A percentile compares a stretch with the other conserved stretches of the same genome.
Evolutionary conservation across 164 flowering plant genomes (phyloP).

Genomic region (Vitis vinifera): ASM3070453v1 NC_081820.1:19636501-19637000

Average conservation of each 20-base stretch:
- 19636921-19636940: slow-evolving; percentile 37
- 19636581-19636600: no score
- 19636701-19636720: no score
- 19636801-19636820: slow-evolving; percentile 1
- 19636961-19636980: slow-evolving; percentile 34
- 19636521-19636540: no score
- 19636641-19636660: no score
- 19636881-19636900: slow-evolving; percentile 30
- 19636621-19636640: no score
- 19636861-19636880: slow-evolving; percentile 9
- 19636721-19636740: no score
- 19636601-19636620: no score
- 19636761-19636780: slow-evolving; percentile 3
- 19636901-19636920: slow-evolving; percentile 25
- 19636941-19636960: not conserved
- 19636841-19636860: not conserved
- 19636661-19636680: no score
- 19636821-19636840: slow-evolving; percentile 1
- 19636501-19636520: no score
- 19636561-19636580: no score
- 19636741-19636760: not conserved
- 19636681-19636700: no score
- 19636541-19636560: no score
- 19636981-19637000: slow-evolving; percentile 54
- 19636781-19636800: slow-evolving; percentile 16